Evolutionary conservation across 1,139 yeast genomes (phyloP), one percentile per base, ranked within the genome.

Genomic region (Meyerozyma guilliermondii): DNA sequence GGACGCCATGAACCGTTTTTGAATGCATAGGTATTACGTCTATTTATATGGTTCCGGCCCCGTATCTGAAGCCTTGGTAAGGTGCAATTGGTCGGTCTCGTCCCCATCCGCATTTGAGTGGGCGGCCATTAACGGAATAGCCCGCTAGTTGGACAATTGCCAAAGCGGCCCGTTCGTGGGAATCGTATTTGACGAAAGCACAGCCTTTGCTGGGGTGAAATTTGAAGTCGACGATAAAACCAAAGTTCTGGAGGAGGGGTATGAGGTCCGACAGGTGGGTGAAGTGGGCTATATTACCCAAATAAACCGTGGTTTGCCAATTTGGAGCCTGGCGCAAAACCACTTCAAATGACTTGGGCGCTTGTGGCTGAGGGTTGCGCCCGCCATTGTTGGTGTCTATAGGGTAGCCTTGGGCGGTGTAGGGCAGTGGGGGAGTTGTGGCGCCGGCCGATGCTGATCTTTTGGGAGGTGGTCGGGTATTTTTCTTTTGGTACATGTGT

Each of bases 51-150:
- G 45, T 35, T 10, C 46, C 43, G 27, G 41, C 51, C 7, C 60
- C 61, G 48, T 63, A 65, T 55, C 59, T 60, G 46, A 55, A 66
- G 50, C 58, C 60, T 45, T 65, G 70, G 48, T 60, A 68, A 41
- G 62, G 78, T 16, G 57, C 60, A 53, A 56, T 56, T 14, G 67
- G 69, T 53, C 80, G 70, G 51, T 77, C 84, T 58, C 80, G 85
- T 41, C 95, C 96, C 96, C 96, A 88, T 27, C 95, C 94, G 55
- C 91, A 81, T 59, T 83, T 83, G 58, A 88, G 66, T 27, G 86
- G 83, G 59, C 95, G 76, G 20, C 95, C 95, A 58, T 84, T 82
- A 49, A 88, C 67, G 44, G 75, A 75, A 53, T 79, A 78, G n/a
- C 95, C 95, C 17, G 81, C 76, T 48, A 88, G 69, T 55, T 86